Percentiles rank a stretch among this genome's conserved stretches.
Conservation (phyloP, 2,329 filamentous ascomycete genomes). For the Aspergillus proliferans region DNA sequence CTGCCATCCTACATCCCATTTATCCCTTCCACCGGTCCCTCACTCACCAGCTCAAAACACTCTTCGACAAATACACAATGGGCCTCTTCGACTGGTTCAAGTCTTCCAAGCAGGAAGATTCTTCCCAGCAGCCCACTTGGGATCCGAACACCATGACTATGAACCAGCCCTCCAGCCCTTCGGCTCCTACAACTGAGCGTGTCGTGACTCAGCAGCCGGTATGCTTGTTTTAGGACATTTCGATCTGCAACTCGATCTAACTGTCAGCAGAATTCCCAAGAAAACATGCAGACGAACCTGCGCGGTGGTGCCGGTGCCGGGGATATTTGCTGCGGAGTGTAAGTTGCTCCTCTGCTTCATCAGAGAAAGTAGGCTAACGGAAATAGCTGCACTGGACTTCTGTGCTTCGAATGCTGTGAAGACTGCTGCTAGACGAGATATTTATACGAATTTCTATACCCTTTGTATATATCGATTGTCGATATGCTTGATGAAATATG, state of each 20-base stretch:
- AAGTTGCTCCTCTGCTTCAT: constrained; percentile 7
- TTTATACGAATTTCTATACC: neutral
- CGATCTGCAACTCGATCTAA: neutral
- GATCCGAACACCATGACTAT: constrained; percentile 14
- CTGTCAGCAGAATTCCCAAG: constrained; percentile 12
- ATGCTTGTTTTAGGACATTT: constrained; percentile 1
- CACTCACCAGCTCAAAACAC: neutral
- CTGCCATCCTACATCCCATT: neutral
- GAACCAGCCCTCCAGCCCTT: constrained; percentile 13
- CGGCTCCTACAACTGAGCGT: constrained; percentile 8
- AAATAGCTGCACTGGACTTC: constrained; percentile 23
- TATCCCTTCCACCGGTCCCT: neutral
- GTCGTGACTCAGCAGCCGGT: constrained; percentile 12
- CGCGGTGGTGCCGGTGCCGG: constrained; percentile 23
- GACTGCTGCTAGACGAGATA: constrained; percentile 21
- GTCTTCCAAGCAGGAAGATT: constrained; percentile 9
- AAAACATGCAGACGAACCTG: constrained; percentile 18
- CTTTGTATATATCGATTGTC: neutral
- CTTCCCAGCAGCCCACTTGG: constrained; percentile 6
- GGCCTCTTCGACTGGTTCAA: constrained; percentile 16
- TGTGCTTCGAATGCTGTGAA: constrained; percentile 27
- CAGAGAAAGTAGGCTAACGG: constrained; percentile 2
- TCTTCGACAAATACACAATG: neutral
- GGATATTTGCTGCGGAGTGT: constrained; percentile 29
- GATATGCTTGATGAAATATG: neutral